phyloP scores from a whole-genome alignment of 176 grass and related monocot species.

The Triticum urartu region DNA sequence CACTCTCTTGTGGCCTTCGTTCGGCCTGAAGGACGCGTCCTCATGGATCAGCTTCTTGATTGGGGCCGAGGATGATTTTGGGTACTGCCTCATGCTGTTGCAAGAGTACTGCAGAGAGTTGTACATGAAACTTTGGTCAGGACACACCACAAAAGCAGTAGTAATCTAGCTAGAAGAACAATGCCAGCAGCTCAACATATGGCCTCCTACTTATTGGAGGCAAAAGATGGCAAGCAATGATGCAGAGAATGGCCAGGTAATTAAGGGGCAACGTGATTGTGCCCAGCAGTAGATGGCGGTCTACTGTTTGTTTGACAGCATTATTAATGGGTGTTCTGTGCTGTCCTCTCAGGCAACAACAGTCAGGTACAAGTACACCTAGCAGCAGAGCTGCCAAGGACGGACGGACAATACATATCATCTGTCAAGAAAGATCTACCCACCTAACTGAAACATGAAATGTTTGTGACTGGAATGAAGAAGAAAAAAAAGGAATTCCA shows the following conservation, averaged over 20 bases:
- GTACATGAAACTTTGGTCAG: slow-evolving; percentile 23
- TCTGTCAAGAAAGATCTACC: slow-evolving; percentile 2
- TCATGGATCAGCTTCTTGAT: slow-evolving; percentile 64
- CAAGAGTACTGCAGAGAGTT: slow-evolving; percentile 56
- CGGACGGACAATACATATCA: background rate
- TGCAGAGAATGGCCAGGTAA: background rate
- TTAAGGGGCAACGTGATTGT: background rate
- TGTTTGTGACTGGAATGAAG: background rate
- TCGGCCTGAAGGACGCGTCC: slow-evolving; percentile 48
- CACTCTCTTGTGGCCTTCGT: slow-evolving; percentile 45
- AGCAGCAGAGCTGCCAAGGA: slow-evolving; percentile 16
- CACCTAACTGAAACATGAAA: background rate
- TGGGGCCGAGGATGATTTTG: slow-evolving; percentile 42
- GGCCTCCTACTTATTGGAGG: background rate
- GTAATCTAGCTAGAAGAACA: too few relatives aligned
- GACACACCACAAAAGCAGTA: background rate
- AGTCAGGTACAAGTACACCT: slow-evolving; percentile 33
- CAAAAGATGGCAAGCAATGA: background rate
- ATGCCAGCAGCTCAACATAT: background rate
- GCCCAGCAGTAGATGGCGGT: slow-evolving; percentile 20
- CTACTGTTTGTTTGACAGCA: slow-evolving; percentile 19
- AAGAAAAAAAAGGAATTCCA: background rate
- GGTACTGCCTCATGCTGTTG: slow-evolving; percentile 44
- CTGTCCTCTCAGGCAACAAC: slow-evolving; percentile 18
- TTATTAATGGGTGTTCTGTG: slow-evolving; percentile 16